Conservation (phyloP, 306 rosid genomes). For the Citrullus amarus region DNA sequence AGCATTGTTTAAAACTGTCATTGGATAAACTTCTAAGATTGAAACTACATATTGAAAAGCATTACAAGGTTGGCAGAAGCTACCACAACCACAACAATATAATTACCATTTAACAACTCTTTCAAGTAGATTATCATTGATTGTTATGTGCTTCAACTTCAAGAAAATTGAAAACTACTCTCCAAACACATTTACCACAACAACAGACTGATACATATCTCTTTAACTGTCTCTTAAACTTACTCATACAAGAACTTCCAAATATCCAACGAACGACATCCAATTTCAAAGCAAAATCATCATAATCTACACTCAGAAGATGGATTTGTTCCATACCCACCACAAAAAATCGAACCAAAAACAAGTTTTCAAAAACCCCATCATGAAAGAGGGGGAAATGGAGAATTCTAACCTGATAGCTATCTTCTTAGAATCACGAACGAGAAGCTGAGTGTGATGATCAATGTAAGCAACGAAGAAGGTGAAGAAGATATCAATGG, state of each 20-base stretch:
- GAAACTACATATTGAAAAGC: not conserved
- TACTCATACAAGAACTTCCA: not conserved
- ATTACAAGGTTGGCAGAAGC: not conserved
- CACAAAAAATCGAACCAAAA: not conserved
- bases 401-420: conserved; percentile 33
- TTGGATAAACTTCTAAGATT: not conserved
- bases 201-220: not conserved
- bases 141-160: not conserved
- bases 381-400: not conserved
- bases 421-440: conserved; percentile 50
- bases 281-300: not conserved
- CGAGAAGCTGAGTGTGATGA: conserved; percentile 51
- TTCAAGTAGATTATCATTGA: not conserved
- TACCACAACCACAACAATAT: not conserved
- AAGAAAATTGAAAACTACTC: not conserved
- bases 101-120: not conserved
- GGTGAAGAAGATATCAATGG: conserved; percentile 57
- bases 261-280: not conserved
- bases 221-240: not conserved
- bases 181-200: not conserved
- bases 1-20: not conserved
- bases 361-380: not conserved
- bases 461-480: conserved; percentile 71
- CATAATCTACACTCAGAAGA: not conserved
- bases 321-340: not conserved